Conservation (phyloP, 2,329 filamentous ascomycete genomes). For the Beauveria varroae region DNA sequence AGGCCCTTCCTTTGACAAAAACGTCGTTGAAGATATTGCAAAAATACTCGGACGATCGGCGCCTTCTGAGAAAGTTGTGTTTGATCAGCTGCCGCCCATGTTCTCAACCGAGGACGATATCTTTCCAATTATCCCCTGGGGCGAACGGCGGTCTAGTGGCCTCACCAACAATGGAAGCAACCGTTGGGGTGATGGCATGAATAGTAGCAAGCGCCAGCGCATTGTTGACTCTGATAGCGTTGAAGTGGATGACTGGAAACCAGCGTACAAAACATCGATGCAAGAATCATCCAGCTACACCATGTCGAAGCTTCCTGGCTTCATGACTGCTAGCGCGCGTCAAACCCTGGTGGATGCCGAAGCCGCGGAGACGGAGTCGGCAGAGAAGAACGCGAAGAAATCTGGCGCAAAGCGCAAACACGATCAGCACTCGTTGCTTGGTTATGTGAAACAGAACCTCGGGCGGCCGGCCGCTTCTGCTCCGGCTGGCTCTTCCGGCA, state of each 20-base stretch:
- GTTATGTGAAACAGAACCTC: constrained; percentile 28
- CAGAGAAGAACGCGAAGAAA: constrained; percentile 16
- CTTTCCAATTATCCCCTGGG: constrained; percentile 57
- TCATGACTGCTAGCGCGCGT: constrained; percentile 55
- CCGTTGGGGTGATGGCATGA: constrained; percentile 14
- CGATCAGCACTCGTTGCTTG: constrained; percentile 36
- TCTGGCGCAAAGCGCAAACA: constrained; percentile 25
- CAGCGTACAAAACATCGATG: constrained; percentile 54
- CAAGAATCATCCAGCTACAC: constrained; percentile 51
- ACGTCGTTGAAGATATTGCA: constrained; percentile 57
- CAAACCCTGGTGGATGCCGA: constrained; percentile 30
- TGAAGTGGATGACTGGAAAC: constrained; percentile 23
- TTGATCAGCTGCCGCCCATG: constrained; percentile 43
- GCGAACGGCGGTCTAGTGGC: constrained; percentile 20
- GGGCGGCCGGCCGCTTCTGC: constrained; percentile 16
- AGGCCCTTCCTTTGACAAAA: constrained; percentile 62
- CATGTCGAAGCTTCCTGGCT: constrained; percentile 48
- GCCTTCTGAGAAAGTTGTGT: constrained; percentile 49
- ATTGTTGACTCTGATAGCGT: constrained; percentile 21
- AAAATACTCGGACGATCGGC: constrained; percentile 60
- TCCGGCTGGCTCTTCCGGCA: constrained; percentile 20
- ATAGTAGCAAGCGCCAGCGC: constrained; percentile 23
- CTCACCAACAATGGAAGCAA: constrained; percentile 22
- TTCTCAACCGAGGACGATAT: constrained; percentile 57
- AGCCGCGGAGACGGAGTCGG: constrained; percentile 13